Base-by-base conservation (phyloP, 768 basidiomycete genomes). In the Rhizopogon vesiculosus region DNA sequence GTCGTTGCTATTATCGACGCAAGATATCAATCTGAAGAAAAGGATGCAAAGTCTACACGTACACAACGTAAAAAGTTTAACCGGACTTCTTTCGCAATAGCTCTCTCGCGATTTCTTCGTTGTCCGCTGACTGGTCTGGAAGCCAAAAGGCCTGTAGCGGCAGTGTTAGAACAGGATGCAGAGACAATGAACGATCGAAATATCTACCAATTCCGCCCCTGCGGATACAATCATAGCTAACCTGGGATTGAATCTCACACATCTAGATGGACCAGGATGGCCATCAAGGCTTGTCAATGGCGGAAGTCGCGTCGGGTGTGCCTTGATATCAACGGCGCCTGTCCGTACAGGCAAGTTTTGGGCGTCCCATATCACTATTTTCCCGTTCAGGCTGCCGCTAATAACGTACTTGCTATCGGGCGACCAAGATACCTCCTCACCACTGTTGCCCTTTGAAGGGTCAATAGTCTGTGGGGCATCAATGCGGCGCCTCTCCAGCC, bases 361-460 rank as follows among this genome's bases (percentile, higher is more conserved):
- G 40, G 91, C 75, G 62, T 98, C 94, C 95, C 95, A 99, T 18
- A 96, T 73, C 45, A 80, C 69, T n/a, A 98, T 75, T 62, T 81
- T 84, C 44, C 97, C 97, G 65, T 95, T 86, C 31, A 89, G 77
- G 65, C 86, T 87, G 52, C 97, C 97, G 19, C 90, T 81, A 5
- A 97, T 69, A 42, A 98, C 78, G 63, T 81, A 99, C 69, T 91
- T 91, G 70, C 93, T 93, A 69, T 99, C 96, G 0, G 93, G 91
- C 3, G 91, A 94, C 92, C 93, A 98, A 10, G 82, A 81, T 4
- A 95, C 88, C 73, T 98, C 97, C 67, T 98, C 93, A 12, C 95
- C 92, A 57, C 93, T 95, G 54, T 81, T 84, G 2, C 93, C 94
- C 60, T 87, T 86, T 15, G 76, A 66, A 51, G 91, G 84, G 68